phyloP scores from a whole-genome alignment of 2,329 filamentous ascomycete species.

The Cyphellophora europaea region DNA sequence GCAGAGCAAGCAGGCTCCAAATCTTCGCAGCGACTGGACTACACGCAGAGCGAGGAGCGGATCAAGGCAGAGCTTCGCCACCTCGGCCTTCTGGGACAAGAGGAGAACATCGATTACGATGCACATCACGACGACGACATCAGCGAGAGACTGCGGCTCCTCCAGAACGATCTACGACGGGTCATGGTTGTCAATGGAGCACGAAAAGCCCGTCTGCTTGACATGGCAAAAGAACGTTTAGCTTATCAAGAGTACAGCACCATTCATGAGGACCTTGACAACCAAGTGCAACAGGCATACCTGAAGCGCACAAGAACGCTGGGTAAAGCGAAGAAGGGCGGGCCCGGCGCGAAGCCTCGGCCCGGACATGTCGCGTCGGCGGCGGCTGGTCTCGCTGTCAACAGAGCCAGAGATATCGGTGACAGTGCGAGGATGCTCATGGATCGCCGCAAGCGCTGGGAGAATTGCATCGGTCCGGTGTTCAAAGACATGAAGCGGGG shows the following conservation, averaged over 20 bases:
- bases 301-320: slow-evolving; percentile 91
- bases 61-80: slow-evolving; percentile 84
- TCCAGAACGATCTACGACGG: slow-evolving; percentile 74
- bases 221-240: slow-evolving; percentile 85
- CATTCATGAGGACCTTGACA: slow-evolving; percentile 92
- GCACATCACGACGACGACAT: slow-evolving; percentile 90
- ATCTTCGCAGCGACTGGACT: slow-evolving; percentile 71
- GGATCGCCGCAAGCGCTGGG: slow-evolving; percentile 84
- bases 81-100: slow-evolving; percentile 72
- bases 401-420: slow-evolving; percentile 65
- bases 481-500: slow-evolving; percentile 74
- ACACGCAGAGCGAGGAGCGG: slow-evolving; percentile 78
- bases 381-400: slow-evolving; percentile 40
- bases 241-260: slow-evolving; percentile 95
- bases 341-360: slow-evolving; percentile 48
- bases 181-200: slow-evolving; percentile 84
- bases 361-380: slow-evolving; percentile 45
- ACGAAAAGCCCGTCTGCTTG: slow-evolving; percentile 74
- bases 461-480: slow-evolving; percentile 79
- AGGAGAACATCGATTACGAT: slow-evolving; percentile 69
- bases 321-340: slow-evolving; percentile 86
- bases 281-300: slow-evolving; percentile 89
- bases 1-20: slow-evolving; percentile 61
- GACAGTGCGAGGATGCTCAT: slow-evolving; percentile 86
- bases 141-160: slow-evolving; percentile 72